These are phyloP conservation scores for Paratinospora sagittata DNA, from an alignment of 164 flowering plant genomes.

Conservation along the genomic window DNA sequence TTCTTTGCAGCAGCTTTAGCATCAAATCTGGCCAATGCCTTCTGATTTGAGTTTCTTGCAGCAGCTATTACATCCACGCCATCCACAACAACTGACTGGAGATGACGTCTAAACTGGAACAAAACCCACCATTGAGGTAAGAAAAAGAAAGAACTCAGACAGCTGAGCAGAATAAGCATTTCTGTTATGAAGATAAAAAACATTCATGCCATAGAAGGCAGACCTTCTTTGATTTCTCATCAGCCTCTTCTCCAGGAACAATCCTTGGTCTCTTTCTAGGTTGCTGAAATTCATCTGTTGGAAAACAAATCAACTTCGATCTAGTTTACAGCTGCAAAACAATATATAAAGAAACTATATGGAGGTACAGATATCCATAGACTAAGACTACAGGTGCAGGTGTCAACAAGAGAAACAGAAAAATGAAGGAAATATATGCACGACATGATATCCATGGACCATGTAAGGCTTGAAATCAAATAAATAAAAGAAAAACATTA, in stretches of 20 bases:
- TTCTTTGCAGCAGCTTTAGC: slow-evolving; percentile 59
- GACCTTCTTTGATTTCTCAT: slow-evolving; percentile 86
- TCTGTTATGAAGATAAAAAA: background rate
- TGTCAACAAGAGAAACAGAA: background rate
- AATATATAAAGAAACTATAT: background rate
- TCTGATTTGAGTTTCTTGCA: slow-evolving; percentile 46
- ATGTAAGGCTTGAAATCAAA: background rate
- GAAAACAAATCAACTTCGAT: background rate
- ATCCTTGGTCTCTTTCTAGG: slow-evolving; percentile 76
- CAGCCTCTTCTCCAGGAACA: slow-evolving; percentile 47
- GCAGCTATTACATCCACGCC: slow-evolving; percentile 59
- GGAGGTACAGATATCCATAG: background rate
- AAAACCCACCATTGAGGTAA: slow-evolving; percentile 3
- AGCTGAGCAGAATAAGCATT: background rate
- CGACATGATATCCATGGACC: background rate
- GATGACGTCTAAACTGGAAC: slow-evolving; percentile 56
- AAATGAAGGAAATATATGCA: background rate
- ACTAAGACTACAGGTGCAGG: background rate
- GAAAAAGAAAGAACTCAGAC: background rate
- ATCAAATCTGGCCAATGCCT: slow-evolving; percentile 53
- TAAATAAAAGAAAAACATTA: background rate
- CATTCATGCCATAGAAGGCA: background rate
- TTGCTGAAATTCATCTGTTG: slow-evolving; percentile 50
- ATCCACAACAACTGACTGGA: slow-evolving; percentile 65
- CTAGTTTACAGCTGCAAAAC: background rate